Base-by-base conservation (phyloP, 2,329 filamentous ascomycete genomes). In the Dichotomopilus funicola region DNA sequence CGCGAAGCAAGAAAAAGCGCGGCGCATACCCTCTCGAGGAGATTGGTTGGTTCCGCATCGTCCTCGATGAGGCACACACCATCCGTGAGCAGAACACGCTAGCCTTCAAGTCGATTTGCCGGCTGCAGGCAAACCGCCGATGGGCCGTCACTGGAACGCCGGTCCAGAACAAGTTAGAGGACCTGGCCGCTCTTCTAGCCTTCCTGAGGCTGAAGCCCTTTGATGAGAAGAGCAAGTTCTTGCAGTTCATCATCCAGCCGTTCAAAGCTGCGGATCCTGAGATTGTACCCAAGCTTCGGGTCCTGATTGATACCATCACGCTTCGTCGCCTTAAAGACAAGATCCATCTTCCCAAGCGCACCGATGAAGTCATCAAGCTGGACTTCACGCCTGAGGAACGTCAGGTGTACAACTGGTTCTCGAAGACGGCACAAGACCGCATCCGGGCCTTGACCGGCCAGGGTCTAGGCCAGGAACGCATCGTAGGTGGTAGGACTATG, bases 61-160 rank as follows among this genome's bases (percentile, higher is more conserved):
- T 96, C 1, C 79, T 97, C 1, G 92, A 97, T 61, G 92, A 99
- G 71, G 94, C 91, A 0, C 94, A 99, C 68, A 88, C 88, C 71
- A 97, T 99, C 61, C 88, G 94, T 33, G 92, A 95, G 64, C 86
- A 89, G 60, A 81, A 78, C 3, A 92, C 91, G 0, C 76, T 88
- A 42, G 87, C 92, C 62, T 95, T 91, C 53, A 90, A 91, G 68
- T 89, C 89, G 3, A 89, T 94, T 19, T 91, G 90, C 61, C 81
- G 83, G 19, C 76, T 97, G 2, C 80, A 88, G 58, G 89, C 91
- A 2, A 81, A 88, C 66, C 83, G 91, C 36, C 86, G 91, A 37
- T 99, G 94, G 94, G 92, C 91, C 2, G 89, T 97, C n/a, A 97
- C 94, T 0, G 94, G 92, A 53, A 97, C 94, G 0, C 94, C 91